Percentiles rank a stretch among this genome's conserved stretches.
phyloP scores from a whole-genome alignment of 768 basidiomycete species.

The Rhizopogon rudus region DNA sequence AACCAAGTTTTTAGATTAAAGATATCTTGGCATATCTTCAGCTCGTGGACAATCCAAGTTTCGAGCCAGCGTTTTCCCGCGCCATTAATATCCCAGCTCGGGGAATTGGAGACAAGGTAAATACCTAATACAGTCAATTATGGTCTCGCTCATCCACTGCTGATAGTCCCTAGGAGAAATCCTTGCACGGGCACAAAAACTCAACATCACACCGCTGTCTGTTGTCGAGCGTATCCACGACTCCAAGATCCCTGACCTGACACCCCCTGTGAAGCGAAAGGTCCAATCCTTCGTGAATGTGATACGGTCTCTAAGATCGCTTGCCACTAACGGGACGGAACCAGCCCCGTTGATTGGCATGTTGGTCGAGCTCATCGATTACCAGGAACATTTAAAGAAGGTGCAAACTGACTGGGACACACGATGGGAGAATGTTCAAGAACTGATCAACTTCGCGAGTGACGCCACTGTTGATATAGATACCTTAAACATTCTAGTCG shows the following conservation, averaged over 20 bases:
- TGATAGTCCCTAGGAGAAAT: constrained; percentile 59
- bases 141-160: background rate
- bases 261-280: constrained; percentile 62
- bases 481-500: background rate
- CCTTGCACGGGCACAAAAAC: constrained; percentile 42
- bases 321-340: constrained; percentile 51
- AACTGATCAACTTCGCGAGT: constrained; percentile 74
- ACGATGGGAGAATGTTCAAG: constrained; percentile 83
- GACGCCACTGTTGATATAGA: constrained; percentile 46
- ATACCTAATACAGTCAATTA: background rate
- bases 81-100: constrained; percentile 69
- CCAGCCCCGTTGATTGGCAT: constrained; percentile 61
- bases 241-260: constrained; percentile 56
- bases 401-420: constrained; percentile 71
- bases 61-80: constrained; percentile 64
- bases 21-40: constrained; percentile 81
- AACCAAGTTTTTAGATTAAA: constrained; percentile 49
- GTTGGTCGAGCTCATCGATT: constrained; percentile 54
- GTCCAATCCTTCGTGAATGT: constrained; percentile 53
- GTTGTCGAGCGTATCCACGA: constrained; percentile 62
- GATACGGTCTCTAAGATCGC: constrained; percentile 46
- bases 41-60: constrained; percentile 68
- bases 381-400: constrained; percentile 63
- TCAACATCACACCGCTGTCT: constrained; percentile 49
- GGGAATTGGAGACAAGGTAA: constrained; percentile 75